Conservation (phyloP, 176 grass and related monocot genomes). For the Carex pumila region DNA sequence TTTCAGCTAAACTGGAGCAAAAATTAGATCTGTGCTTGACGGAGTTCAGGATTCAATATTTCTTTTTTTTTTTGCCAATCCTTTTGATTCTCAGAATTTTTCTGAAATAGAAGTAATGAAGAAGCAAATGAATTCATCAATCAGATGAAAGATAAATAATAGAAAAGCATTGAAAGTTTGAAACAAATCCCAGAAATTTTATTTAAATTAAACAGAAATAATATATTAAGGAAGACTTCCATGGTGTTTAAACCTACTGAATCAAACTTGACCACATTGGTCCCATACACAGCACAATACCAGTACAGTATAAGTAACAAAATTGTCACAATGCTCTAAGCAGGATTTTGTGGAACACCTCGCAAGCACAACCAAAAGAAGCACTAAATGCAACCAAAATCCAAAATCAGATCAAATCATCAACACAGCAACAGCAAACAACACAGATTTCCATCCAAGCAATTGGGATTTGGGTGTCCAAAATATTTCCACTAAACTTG, state of each 20-base stretch:
- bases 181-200: neutral
- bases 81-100: neutral
- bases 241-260: neutral
- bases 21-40: neutral
- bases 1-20: constrained; percentile 1
- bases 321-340: neutral
- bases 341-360: neutral
- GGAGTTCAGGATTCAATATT: neutral
- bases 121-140: neutral
- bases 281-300: neutral
- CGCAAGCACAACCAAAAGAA: neutral
- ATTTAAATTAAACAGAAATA: neutral
- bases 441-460: neutral
- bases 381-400: neutral
- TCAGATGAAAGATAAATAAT: neutral
- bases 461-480: neutral
- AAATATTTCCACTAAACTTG: neutral
- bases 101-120: neutral
- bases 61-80: neutral
- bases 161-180: neutral
- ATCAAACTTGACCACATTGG: neutral
- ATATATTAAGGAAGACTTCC: neutral
- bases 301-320: neutral
- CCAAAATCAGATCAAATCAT: neutral
- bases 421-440: neutral